phyloP scores from a whole-genome alignment of 2,329 filamentous ascomycete species.

The Fusarium sarcochroum region DNA sequence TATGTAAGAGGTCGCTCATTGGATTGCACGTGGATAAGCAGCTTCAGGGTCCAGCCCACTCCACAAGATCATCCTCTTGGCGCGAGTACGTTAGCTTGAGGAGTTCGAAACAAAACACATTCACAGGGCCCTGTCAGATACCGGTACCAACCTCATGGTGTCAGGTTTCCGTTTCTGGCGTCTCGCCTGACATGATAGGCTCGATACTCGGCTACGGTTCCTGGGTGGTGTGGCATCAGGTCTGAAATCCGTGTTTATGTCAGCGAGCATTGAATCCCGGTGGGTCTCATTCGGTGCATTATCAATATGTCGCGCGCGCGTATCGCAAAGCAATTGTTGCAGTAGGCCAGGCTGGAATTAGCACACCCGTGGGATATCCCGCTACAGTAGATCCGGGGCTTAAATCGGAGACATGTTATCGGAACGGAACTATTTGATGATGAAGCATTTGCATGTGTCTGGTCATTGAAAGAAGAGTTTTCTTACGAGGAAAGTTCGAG shows the following conservation, averaged over 20 bases:
- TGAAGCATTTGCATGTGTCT: background rate
- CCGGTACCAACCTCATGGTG: background rate
- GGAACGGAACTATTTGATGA: background rate
- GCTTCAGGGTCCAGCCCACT: background rate
- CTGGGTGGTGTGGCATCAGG: constrained; percentile 9
- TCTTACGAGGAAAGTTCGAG: background rate
- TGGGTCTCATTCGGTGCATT: background rate
- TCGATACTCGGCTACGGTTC: constrained; percentile 8
- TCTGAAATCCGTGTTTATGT: constrained; percentile 3
- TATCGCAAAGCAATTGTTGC: constrained; percentile 18
- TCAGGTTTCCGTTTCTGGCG: constrained; percentile 28
- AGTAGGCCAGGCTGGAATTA: too few species aligned
- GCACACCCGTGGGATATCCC: background rate
- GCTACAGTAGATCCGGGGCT: background rate
- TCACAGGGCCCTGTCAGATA: background rate
- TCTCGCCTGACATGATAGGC: constrained; percentile 23
- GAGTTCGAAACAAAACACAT: background rate
- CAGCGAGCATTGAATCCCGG: background rate
- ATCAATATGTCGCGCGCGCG: constrained; percentile 17
- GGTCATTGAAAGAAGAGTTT: too few species aligned
- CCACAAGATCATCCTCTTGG: background rate
- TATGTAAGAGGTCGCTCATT: background rate
- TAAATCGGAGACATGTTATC: too few species aligned
- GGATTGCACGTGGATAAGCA: background rate
- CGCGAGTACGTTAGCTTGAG: background rate